These are phyloP conservation scores for Backusella liffmaniae DNA, from an alignment of 192 early-diverging fungal species.

Conservation along the genomic window DNA sequence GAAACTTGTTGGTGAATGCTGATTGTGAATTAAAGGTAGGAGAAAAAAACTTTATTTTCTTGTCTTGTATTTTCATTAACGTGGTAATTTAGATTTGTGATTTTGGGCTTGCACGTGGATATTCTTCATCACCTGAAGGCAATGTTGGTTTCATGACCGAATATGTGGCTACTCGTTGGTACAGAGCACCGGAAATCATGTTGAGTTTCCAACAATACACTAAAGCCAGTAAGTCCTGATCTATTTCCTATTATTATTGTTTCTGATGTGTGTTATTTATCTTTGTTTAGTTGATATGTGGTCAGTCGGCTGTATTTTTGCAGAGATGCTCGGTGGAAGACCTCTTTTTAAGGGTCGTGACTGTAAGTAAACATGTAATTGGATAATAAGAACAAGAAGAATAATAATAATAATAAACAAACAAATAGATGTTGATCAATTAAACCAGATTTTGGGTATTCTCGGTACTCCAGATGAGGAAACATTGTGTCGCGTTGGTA, in stretches of 20 bases:
- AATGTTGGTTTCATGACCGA: conserved; percentile 89
- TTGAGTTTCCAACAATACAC: conserved; percentile 86
- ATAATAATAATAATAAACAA: conserved; percentile 26
- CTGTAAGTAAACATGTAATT: conserved; percentile 37
- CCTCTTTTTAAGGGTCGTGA: conserved; percentile 90
- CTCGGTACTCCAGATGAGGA: conserved; percentile 82
- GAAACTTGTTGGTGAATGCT: conserved; percentile 37
- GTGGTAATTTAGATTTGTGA: conserved; percentile 92
- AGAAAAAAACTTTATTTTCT: conserved; percentile 72
- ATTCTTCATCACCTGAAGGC: conserved; percentile 62
- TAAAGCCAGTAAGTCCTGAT: conserved; percentile 68
- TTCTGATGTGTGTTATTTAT: background rate
- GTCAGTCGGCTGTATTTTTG: conserved; percentile 95
- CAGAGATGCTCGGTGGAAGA: conserved; percentile 81
- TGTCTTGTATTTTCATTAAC: conserved; percentile 56
- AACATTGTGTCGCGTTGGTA: conserved; percentile 69
- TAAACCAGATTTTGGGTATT: conserved; percentile 85
- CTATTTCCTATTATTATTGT: background rate
- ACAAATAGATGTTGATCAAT: conserved; percentile 77
- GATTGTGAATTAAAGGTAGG: conserved; percentile 30
- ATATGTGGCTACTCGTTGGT: conserved; percentile 94
- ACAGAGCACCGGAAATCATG: conserved; percentile 93
- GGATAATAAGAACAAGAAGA: background rate
- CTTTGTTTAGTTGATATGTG: conserved; percentile 72
- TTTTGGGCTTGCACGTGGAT: conserved; percentile 89